phyloP scores from a whole-genome alignment of 306 rosid species.

The Medicago arabica region DNA sequence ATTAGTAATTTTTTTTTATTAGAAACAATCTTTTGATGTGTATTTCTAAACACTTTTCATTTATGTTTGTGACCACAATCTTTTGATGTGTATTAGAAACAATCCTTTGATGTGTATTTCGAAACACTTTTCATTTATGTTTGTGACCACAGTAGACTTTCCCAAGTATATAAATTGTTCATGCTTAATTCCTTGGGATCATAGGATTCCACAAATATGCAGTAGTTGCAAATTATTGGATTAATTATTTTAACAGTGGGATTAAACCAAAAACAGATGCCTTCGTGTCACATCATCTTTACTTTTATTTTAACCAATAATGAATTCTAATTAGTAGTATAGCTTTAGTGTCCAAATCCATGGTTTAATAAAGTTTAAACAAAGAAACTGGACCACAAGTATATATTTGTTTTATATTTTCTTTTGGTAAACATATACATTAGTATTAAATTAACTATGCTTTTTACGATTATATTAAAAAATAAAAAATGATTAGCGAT shows the following conservation, averaged over 20 bases:
- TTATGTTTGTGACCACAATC: too few species aligned
- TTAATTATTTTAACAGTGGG: conserved; percentile 43
- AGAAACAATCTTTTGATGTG: too few species aligned
- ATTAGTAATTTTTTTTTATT: too few species aligned
- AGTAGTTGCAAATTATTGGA: conserved; percentile 1
- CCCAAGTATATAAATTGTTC: too few species aligned
- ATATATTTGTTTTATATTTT: not conserved
- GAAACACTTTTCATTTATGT: too few species aligned
- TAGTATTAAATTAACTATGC: not conserved
- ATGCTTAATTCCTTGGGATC: not conserved
- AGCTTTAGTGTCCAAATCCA: conserved; percentile 27
- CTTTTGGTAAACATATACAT: not conserved
- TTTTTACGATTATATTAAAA: conserved; percentile 14
- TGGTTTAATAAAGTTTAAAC: conserved; percentile 1
- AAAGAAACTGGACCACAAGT: conserved; percentile 38
- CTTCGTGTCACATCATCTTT: conserved; percentile 38
- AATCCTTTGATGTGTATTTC: too few species aligned
- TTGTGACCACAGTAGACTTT: too few species aligned
- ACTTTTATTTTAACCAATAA: conserved; percentile 20
- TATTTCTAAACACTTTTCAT: too few species aligned
- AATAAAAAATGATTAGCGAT: conserved; percentile 29
- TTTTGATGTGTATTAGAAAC: too few species aligned
- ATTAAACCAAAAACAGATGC: conserved; percentile 42
- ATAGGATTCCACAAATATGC: conserved; percentile 17
- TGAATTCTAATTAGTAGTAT: not conserved